phyloP scores from a whole-genome alignment of 2,329 filamentous ascomycete species.

The Myriangium duriaei region DNA sequence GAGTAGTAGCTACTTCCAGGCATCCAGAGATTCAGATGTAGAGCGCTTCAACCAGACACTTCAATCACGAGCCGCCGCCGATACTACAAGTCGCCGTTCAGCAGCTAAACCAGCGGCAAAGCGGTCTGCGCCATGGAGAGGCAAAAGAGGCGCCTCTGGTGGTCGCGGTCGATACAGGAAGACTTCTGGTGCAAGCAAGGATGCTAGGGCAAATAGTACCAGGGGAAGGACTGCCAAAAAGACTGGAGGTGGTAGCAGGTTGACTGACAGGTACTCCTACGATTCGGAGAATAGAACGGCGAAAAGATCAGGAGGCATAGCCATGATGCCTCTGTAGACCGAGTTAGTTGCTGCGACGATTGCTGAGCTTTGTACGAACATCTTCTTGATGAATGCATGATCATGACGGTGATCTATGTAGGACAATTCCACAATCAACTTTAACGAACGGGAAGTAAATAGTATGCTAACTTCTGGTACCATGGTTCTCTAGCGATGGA shows the following conservation, averaged over 20 bases:
- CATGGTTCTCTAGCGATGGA: too few relatives aligned
- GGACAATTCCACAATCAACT: too few relatives aligned
- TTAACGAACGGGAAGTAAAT: too few relatives aligned
- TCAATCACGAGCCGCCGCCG: background rate
- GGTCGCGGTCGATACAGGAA: background rate
- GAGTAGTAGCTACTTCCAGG: constrained; percentile 17
- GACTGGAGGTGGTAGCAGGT: background rate
- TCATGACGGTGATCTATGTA: too few relatives aligned
- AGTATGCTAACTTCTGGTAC: too few relatives aligned
- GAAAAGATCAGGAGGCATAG: background rate
- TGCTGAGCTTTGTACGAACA: too few relatives aligned
- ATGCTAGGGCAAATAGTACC: background rate
- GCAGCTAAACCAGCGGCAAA: background rate
- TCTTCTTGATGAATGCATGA: too few relatives aligned
- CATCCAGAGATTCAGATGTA: constrained; percentile 14
- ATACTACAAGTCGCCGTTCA: constrained; percentile 1
- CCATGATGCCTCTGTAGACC: background rate
- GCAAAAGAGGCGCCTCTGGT: constrained; percentile 1
- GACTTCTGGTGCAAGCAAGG: constrained; percentile 2
- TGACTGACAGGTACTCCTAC: constrained; percentile 4
- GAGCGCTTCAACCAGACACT: constrained; percentile 17
- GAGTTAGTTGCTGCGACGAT: too few relatives aligned
- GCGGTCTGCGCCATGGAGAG: background rate
- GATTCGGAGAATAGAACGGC: constrained; percentile 5
- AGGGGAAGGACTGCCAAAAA: constrained; percentile 1